Evolutionary conservation across 2,329 filamentous ascomycete genomes (phyloP).

Genomic region (Penicillium sumatraense): DNA sequence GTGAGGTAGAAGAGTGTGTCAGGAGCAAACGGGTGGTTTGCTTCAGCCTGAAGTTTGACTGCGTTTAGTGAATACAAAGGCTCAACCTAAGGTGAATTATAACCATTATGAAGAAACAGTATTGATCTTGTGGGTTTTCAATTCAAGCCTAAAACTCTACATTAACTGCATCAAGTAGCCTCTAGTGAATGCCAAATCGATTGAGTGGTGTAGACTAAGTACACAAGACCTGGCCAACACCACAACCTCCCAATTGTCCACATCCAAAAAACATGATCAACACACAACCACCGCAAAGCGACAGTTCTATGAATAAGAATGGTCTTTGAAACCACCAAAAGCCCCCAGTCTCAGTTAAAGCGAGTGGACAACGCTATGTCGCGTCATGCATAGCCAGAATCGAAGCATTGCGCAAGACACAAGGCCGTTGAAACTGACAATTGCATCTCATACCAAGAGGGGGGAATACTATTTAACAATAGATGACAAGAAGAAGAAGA

Average conservation of each 20-base stretch:
- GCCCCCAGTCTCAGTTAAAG: background rate
- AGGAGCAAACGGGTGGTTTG: too few relatives aligned
- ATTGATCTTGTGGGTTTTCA: too few relatives aligned
- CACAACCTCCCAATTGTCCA: background rate
- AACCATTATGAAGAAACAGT: too few relatives aligned
- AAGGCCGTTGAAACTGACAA: background rate
- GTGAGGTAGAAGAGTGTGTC: too few relatives aligned
- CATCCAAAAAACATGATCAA: background rate
- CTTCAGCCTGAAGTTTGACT: too few relatives aligned
- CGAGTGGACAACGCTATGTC: background rate
- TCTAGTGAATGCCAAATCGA: too few relatives aligned
- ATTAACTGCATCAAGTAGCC: too few relatives aligned
- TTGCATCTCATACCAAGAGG: background rate
- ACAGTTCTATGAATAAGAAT: background rate
- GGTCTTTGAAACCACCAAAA: background rate
- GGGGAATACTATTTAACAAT: conserved; percentile 16
- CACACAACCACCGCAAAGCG: background rate
- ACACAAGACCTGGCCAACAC: conserved; percentile 5
- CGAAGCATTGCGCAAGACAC: background rate
- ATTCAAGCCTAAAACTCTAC: too few relatives aligned
- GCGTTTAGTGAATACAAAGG: too few relatives aligned
- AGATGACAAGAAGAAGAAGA: conserved; percentile 31
- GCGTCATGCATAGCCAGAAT: background rate
- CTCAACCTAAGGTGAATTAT: too few relatives aligned
- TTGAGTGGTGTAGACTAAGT: background rate